Evolutionary conservation across 106 monocot genomes (phyloP), one percentile per base, ranked within the genome.

Genomic region (Phalaenopsis aphrodite): DNA sequence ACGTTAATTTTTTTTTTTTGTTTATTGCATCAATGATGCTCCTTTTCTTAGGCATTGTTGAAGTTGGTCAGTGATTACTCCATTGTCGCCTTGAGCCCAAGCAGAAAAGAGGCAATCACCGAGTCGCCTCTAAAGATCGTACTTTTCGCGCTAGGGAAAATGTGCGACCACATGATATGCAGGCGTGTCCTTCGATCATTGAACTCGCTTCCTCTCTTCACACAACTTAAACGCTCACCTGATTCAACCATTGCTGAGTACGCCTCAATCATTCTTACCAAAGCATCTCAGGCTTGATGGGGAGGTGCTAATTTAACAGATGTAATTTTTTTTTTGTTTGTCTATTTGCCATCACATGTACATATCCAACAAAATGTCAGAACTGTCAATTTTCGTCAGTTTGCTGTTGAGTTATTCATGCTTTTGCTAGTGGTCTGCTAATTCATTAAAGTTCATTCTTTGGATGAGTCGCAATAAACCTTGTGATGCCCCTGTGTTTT

Each of bases 91-190:
- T 47, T 88, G 75, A 93, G 91, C 82, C 94, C 94, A 9, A 91
- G 85, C 56, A 92, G 92, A 87, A 87, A 84, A 78, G 88, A 91
- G 55, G 77, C 84, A 19, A 46, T 81, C 43, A 94, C 84, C 21
- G 95, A 99, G 15, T 95, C 95, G 1, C 95, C 93, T 16, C 84
- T 99, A 2, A 91, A 85, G 47, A 88, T 91, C 5, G 88, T 88
- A 7, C 88, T 99, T 43, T 93, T 99, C 78, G 87, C 94, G n/a
- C 81, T 99, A 78, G 82, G 89, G 23, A 99, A 93, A 78, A 99
- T 99, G 95, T 99, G 92, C 41, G 91, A 91, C 30, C 95, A 95
- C 81, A 58, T 88, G 57, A 73, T 83, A 24, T 99, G 99, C 78
- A 95, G 93, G 55, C 83, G 82, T 9, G 86, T 80, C 77, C 74